Percentiles rank a stretch among this genome's conserved stretches.
Conservation (phyloP, 306 rosid genomes). For the Gillenia trifoliata region DNA sequence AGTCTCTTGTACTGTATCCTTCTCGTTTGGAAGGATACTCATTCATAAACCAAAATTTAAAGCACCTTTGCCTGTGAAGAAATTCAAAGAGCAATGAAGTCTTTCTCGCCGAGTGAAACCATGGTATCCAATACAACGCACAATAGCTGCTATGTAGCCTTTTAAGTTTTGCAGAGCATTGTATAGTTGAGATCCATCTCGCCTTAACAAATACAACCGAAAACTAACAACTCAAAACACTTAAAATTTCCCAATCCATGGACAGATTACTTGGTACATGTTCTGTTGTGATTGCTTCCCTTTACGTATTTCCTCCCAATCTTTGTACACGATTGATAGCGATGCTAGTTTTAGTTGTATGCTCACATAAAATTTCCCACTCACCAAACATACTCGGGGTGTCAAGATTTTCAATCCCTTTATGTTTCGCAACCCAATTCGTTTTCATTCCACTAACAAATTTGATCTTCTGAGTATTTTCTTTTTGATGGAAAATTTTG, state of each 20-base stretch:
- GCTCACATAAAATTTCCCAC: not conserved
- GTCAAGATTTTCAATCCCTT: not conserved
- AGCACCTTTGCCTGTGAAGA: not conserved
- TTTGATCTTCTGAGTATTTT: not conserved
- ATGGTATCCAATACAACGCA: not conserved
- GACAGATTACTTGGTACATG: not conserved
- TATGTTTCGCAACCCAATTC: not conserved
- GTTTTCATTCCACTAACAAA: no score
- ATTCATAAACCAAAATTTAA: not conserved
- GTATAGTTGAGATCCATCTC: not conserved
- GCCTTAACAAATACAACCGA: not conserved
- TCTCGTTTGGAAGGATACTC: not conserved
- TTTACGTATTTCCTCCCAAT: not conserved
- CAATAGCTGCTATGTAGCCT: not conserved
- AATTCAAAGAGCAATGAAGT: not conserved
- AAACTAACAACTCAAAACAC: not conserved
- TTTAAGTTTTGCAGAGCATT: not conserved
- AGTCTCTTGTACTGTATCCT: no score
- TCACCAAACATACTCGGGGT: no score
- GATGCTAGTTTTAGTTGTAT: not conserved
- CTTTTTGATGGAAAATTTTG: not conserved
- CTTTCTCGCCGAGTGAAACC: not conserved
- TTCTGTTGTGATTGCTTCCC: not conserved
- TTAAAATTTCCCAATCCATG: not conserved
- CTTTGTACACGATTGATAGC: not conserved